Evolutionary conservation across 345 rosid species (phyloP), one percentile per base, ranked within the genome.

Genomic region (Cardamine resedifolia): DNA sequence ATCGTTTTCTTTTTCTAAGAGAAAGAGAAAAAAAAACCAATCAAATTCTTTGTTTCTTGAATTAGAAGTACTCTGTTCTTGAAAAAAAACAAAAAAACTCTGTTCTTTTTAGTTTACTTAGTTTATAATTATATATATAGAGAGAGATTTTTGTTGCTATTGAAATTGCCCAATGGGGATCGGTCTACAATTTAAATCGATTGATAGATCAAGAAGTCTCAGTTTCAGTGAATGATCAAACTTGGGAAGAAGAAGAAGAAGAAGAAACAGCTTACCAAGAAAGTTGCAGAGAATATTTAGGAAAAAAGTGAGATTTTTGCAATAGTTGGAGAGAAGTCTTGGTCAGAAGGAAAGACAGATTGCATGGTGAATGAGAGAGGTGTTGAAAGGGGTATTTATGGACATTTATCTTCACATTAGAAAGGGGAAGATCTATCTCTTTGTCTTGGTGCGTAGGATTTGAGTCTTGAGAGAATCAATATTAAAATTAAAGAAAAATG

Each of bases 331-430:
- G 78, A 74, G 52, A 74, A 74, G 78, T 74, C 44, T 66, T 66
- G 52, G 36, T 38, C 10, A 30, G 48, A 74, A 59, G 73, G 78
- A 66, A 74, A 66, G 16, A 51, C 38, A 67, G 51, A 59, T 66
- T 67, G 68, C 78, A 74, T 74, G 73, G 73, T 59, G 78, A 67
- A 51, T 36, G 43, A 57, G 78, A 66, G 73, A 59, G 68, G 68
- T 51, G 73, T 49, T 11, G 16, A 38, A 20, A 49, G 5, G 24
- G 33, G 27, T 74, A 74, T 74, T 74, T 74, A 74, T 74, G 73
- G 78, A 74, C 57, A 27, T 67, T 74, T 59, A 63, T 59, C 61
- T 18, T 58, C n/a, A 74, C 56, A 19, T 9, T 36, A 57, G 66
- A 36, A 65, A 18, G 19, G 18, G 14, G 2, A 56, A 64, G 8